Percentiles rank a stretch among this genome's conserved stretches.
Evolutionary conservation across 2,329 filamentous ascomycete genomes (phyloP).

Genomic region (Fusarium paranaense): DNA sequence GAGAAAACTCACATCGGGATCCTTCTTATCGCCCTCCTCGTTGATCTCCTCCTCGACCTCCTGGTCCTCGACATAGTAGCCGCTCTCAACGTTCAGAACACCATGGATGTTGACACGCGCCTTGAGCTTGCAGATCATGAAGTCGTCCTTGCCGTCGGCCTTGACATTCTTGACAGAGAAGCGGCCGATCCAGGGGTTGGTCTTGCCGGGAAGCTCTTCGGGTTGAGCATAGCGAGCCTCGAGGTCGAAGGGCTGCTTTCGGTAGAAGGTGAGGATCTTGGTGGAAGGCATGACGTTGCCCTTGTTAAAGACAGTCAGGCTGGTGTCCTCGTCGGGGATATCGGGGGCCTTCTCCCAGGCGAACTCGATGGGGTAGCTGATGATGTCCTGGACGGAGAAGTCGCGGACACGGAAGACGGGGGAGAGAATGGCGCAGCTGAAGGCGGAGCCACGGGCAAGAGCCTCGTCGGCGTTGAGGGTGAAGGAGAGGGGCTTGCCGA

Average conservation of each 20-base stretch:
- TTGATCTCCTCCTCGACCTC: conserved; percentile 95
- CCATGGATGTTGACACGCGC: conserved; percentile 96
- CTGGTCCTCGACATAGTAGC: conserved; percentile 97
- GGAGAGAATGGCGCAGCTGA: conserved; percentile 96
- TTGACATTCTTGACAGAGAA: conserved; percentile 99
- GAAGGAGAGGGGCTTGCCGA: conserved; percentile 92
- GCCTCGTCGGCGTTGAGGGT: conserved; percentile 99
- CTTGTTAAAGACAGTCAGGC: conserved; percentile 95
- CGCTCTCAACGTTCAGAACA: conserved; percentile 94
- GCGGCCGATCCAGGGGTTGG: conserved; percentile 93
- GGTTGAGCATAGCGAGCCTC: conserved; percentile 94
- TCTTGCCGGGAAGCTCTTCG: conserved; percentile 87
- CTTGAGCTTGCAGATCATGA: conserved; percentile 99
- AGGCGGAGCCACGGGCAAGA: conserved; percentile 93
- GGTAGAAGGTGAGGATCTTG: conserved; percentile 99
- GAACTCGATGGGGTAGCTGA: conserved; percentile 98
- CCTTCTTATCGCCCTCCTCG: conserved; percentile 72
- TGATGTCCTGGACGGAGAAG: conserved; percentile 96
- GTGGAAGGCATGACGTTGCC: conserved; percentile 97
- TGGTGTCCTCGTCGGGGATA: conserved; percentile 98
- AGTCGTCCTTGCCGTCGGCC: conserved; percentile 92
- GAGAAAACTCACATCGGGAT: conserved; percentile 75
- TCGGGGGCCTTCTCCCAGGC: conserved; percentile 98
- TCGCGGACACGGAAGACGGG: conserved; percentile 98
- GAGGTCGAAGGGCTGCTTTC: conserved; percentile 96